These are phyloP conservation scores for Leccinum insigne DNA, from an alignment of 1,284 basidiomycete genomes.

Conservation along the genomic window DNA sequence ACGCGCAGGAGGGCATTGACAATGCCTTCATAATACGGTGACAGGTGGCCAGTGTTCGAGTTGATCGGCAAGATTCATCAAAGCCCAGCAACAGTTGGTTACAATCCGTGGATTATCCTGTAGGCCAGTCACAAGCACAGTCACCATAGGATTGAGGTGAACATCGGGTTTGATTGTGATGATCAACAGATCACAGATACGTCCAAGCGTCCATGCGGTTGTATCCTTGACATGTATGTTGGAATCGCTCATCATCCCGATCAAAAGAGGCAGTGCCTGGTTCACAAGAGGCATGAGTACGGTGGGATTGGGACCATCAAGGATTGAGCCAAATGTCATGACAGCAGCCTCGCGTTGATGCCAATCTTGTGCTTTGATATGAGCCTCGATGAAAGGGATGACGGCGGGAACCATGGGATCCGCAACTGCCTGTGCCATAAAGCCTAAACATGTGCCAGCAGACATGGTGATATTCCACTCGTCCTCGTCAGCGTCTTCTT, in stretches of 20 bases:
- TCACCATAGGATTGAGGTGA: slow-evolving; percentile 84
- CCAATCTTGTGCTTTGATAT: slow-evolving; percentile 95
- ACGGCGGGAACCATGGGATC: slow-evolving; percentile 92
- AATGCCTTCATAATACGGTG: slow-evolving; percentile 89
- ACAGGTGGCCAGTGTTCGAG: slow-evolving; percentile 71
- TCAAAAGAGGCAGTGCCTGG: slow-evolving; percentile 92
- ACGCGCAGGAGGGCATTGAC: slow-evolving; percentile 81
- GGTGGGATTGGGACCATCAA: slow-evolving; percentile 91
- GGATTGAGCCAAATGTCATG: slow-evolving; percentile 98
- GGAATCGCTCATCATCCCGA: slow-evolving; percentile 93
- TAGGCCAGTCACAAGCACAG: slow-evolving; percentile 83
- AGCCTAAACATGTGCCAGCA: slow-evolving; percentile 89
- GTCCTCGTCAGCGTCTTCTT: slow-evolving; percentile 97
- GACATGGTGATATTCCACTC: slow-evolving; percentile 99
- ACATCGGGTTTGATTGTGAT: slow-evolving; percentile 88
- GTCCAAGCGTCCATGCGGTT: slow-evolving; percentile 96
- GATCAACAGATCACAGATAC: slow-evolving; percentile 93
- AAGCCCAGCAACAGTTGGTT: slow-evolving; percentile 94
- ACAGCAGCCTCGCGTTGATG: slow-evolving; percentile 95
- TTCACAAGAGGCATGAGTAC: slow-evolving; percentile 91
- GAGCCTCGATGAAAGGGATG: slow-evolving; percentile 97
- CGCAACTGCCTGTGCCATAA: slow-evolving; percentile 89
- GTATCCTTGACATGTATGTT: slow-evolving; percentile 94
- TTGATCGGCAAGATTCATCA: slow-evolving; percentile 95
- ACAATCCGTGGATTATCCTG: slow-evolving; percentile 86